Base-by-base conservation (phyloP, 306 rosid species). In the Arachis hypogaea region DNA sequence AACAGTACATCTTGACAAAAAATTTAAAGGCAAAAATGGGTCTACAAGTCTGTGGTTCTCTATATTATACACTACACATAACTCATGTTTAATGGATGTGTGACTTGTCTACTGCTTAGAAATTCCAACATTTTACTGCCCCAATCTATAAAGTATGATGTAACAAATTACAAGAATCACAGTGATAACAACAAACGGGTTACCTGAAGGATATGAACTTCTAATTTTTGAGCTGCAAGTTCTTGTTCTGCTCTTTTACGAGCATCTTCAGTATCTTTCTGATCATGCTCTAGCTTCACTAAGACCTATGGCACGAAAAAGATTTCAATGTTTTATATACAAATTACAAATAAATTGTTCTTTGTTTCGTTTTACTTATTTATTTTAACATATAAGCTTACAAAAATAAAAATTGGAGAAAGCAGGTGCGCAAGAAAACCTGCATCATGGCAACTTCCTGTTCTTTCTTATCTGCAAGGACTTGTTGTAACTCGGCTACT, bases 361-460 rank as follows among this genome's bases (percentile, higher is more conserved):
- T 54, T 51, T 60, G 50, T 71, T 77, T 66, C 46, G 65, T 58
- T 71, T 80, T 67, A 78, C 63, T 71, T 59, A 44, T 66, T 81
- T 71, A 63, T 65, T 71, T 80, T 60, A 61, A 72, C 79, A 74
- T 49, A 57, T 60, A 72, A 67, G 81, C 76, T 84, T 81, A 81
- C 80, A 65, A 71, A 83, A 75, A 61, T 76, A 80, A 66, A 66
- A 51, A 72, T 72, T 49, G 84, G 70, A 70, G 76, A 75, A 80
- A 83, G 81, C 68, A 63, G 55, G 76, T 67, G 80, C 79, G 69
- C 78, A 76, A 40, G 54, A 82, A 72, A 84, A 92, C 99, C 99
- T 92, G 84, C 78, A 94, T 84, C 93, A 94, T 84, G 72, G 95
- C 89, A 78, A 84, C 70, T 87, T 90, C 99, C 89, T 94, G 95